Evolutionary conservation across 2,329 filamentous ascomycete genomes (phyloP).

Genomic region (Triangularia verruculosa): DNA sequence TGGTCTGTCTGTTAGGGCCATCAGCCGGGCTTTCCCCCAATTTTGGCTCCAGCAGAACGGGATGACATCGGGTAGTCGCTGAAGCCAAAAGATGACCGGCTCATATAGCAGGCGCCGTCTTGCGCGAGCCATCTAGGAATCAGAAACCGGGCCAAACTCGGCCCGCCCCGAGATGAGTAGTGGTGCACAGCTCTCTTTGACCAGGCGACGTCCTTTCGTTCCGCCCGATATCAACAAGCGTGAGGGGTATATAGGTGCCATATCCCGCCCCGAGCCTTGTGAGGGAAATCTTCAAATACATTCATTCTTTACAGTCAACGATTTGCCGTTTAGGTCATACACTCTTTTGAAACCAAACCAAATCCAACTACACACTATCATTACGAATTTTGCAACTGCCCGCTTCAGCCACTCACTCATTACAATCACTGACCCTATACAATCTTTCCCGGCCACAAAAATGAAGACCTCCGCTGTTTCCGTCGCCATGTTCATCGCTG

Average conservation of each 20-base stretch:
- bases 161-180: too few relatives aligned
- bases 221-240: not conserved
- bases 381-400: not conserved
- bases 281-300: not conserved
- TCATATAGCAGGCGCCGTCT: not conserved
- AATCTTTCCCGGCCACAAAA: not conserved
- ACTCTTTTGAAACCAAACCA: not conserved
- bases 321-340: not conserved
- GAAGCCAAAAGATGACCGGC: not conserved
- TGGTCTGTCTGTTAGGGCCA: not conserved
- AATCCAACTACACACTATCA: not conserved
- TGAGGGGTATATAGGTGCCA: not conserved
- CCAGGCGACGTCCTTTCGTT: not conserved
- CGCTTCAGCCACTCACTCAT: not conserved
- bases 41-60: not conserved
- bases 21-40: not conserved
- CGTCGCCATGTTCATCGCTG: not conserved
- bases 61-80: not conserved
- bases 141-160: too few relatives aligned
- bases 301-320: slow-evolving; percentile 1
- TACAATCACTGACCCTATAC: not conserved
- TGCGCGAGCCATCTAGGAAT: too few relatives aligned
- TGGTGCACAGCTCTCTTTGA: too few relatives aligned
- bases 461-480: slow-evolving; percentile 8
- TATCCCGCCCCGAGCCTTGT: not conserved